Evolutionary conservation across 2,329 filamentous ascomycete species (phyloP).

Genomic region (Neoscytalidium dimidiatum): DNA sequence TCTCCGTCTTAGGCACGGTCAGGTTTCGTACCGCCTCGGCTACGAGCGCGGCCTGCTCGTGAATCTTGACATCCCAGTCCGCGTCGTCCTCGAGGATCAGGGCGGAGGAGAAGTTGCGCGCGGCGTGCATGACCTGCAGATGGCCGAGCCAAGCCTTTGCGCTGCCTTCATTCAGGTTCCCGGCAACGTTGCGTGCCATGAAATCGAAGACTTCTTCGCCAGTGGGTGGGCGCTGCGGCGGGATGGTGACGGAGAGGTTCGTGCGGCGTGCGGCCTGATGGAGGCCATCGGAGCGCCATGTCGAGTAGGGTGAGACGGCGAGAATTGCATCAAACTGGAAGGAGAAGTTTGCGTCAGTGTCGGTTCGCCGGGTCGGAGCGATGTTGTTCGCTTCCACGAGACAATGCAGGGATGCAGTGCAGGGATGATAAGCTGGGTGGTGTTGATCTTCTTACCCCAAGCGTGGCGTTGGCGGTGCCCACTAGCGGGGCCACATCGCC

Average conservation of each 20-base stretch:
- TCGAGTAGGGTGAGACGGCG: slow-evolving; percentile 10
- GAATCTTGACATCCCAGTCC: slow-evolving; percentile 21
- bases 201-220: not conserved
- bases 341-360: not conserved
- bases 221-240: slow-evolving; percentile 4
- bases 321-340: slow-evolving; percentile 21
- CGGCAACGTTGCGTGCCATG: not conserved
- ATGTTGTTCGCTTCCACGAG: not conserved
- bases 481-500: not conserved
- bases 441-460: slow-evolving; percentile 12
- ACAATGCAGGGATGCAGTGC: not conserved
- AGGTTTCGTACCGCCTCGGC: slow-evolving; percentile 10
- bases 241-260: slow-evolving; percentile 18
- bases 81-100: slow-evolving; percentile 22
- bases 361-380: not conserved
- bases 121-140: slow-evolving; percentile 20
- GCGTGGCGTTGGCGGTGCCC: slow-evolving; percentile 19
- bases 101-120: slow-evolving; percentile 2
- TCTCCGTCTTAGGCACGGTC: not conserved
- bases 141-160: slow-evolving; percentile 22
- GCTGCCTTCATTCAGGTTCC: slow-evolving; percentile 4
- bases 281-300: slow-evolving; percentile 21
- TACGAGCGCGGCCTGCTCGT: slow-evolving; percentile 6
- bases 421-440: not conserved
- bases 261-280: slow-evolving; percentile 20